These are phyloP conservation scores for Phytophthora palmivora DNA, from an alignment of 352 stramenopile genomes.

Conservation along the genomic window DNA sequence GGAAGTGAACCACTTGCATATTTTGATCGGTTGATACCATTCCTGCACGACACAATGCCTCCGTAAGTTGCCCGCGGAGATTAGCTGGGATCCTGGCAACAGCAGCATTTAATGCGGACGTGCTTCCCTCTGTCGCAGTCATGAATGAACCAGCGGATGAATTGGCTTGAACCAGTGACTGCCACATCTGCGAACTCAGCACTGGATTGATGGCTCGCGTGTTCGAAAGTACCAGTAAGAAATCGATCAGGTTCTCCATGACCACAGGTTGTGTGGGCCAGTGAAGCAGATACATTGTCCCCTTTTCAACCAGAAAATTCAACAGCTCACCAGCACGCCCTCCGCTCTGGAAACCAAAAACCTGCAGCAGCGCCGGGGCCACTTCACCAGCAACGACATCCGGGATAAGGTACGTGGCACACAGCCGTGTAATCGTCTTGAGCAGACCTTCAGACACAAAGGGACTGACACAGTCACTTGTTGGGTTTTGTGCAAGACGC, in stretches of 20 bases:
- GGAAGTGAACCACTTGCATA: slow-evolving; percentile 57
- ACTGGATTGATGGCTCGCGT: slow-evolving; percentile 67
- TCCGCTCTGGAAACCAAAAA: slow-evolving; percentile 70
- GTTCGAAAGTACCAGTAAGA: slow-evolving; percentile 73
- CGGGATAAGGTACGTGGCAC: slow-evolving; percentile 75
- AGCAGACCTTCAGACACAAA: slow-evolving; percentile 85
- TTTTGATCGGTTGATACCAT: slow-evolving; percentile 63
- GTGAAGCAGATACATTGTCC: slow-evolving; percentile 75
- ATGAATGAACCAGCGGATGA: slow-evolving; percentile 67
- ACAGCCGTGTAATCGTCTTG: slow-evolving; percentile 73
- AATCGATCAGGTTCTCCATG: slow-evolving; percentile 86
- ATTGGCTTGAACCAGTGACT: slow-evolving; percentile 78
- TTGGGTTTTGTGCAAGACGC: slow-evolving; percentile 61
- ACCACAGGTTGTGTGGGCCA: slow-evolving; percentile 86
- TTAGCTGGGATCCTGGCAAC: slow-evolving; percentile 66
- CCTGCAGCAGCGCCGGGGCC: slow-evolving; percentile 57
- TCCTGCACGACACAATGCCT: slow-evolving; percentile 76
- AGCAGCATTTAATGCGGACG: slow-evolving; percentile 46
- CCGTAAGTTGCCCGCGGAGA: slow-evolving; percentile 67
- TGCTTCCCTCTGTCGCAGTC: slow-evolving; percentile 25
- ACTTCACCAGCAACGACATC: slow-evolving; percentile 53
- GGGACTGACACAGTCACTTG: slow-evolving; percentile 68
- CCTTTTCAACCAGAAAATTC: slow-evolving; percentile 75
- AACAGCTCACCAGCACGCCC: slow-evolving; percentile 64
- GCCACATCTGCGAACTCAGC: slow-evolving; percentile 65